Conservation (phyloP, 2,329 filamentous ascomycete species). For the Lachnellula arida region DNA sequence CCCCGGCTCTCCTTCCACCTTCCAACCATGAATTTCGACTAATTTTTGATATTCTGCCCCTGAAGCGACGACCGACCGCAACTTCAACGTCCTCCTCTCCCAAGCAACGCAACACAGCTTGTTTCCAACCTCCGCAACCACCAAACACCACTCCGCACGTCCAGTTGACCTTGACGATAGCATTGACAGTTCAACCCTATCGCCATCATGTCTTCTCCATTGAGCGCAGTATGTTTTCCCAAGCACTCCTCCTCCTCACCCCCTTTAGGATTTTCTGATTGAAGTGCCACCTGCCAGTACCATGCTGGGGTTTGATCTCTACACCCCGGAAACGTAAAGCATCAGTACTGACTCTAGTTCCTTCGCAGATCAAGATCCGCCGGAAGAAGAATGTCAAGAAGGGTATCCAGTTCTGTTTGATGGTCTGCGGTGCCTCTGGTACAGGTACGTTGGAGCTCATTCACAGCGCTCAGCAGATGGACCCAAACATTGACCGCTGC, state of each 20-base stretch:
- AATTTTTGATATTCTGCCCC: constrained; percentile 20
- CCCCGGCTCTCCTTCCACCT: constrained; percentile 2
- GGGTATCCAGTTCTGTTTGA: constrained; percentile 99
- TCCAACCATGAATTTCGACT: constrained; percentile 14
- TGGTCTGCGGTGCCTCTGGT: constrained; percentile 98
- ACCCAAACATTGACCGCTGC: constrained; percentile 17
- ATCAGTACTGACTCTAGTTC: constrained; percentile 22
- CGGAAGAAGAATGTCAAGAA: constrained; percentile 96
- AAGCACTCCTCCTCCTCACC: constrained; percentile 16
- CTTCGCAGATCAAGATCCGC: constrained; percentile 82
- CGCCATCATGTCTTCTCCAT: constrained; percentile 46
- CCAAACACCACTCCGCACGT: constrained; percentile 11
- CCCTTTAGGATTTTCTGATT: constrained; percentile 30
- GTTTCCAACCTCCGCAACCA: constrained; percentile 10
- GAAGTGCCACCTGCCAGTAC: constrained; percentile 24
- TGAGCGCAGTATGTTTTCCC: constrained; percentile 45
- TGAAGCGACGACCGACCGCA: constrained; percentile 23
- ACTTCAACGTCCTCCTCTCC: constrained; percentile 25
- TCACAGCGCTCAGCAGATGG: not conserved
- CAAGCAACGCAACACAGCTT: constrained; percentile 18
- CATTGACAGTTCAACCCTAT: constrained; percentile 7
- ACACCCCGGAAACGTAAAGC: constrained; percentile 15
- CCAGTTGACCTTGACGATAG: constrained; percentile 13
- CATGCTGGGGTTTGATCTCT: constrained; percentile 24
- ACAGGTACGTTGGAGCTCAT: constrained; percentile 63